Evolutionary conservation across 2,329 filamentous ascomycete species (phyloP), one percentile per base, ranked within the genome.

Genomic region (Emericellopsis cladophorae): DNA sequence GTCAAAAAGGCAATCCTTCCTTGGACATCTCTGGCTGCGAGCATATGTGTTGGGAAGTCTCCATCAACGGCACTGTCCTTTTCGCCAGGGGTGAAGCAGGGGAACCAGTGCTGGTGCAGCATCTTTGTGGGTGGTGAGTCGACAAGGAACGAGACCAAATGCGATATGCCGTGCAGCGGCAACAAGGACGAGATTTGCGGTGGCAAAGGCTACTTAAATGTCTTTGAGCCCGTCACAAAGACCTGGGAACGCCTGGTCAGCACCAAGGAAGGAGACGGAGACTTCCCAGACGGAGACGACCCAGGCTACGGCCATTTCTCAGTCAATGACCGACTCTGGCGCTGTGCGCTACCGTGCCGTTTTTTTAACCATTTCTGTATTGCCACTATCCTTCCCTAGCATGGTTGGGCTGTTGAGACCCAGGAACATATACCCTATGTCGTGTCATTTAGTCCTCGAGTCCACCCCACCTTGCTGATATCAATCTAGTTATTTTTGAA

Each of bases 21-120:
- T 40, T 62, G 31, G 59, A 57, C 12, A 50, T 52, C 10, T 46
- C 53, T 18, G 48, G 46, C 14, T 61, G 60, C 39, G 51, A 65
- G 42, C 49, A 50, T 31, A 55, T 58, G 31, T 60, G 64, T 46
- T 59, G 44, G 41, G 37, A 44, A 36, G 40, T 40, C 0, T 46
- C 41, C 22, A 15, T 32, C 11, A 42, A 43, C 16, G 37, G 37
- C 35, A 41, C 40, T 26, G 34, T 42, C 35, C 37, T 45, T 35
- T 45, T 33, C 37, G 41, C 45, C 45, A 8, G 43, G 46, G 31
- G 39, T 49, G 18, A 45, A 45, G 41, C 21, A 39, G 18, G 45
- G 43, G 29, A 49, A 48, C 35, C 40, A 49, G 36, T 45, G 48
- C 40, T 47, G 47, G 45, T 49, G 47, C 40, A 43, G 44, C 16